Evolutionary conservation across 2,329 filamentous ascomycete genomes (phyloP).

Genomic region (Phialemonium atrogriseum): DNA sequence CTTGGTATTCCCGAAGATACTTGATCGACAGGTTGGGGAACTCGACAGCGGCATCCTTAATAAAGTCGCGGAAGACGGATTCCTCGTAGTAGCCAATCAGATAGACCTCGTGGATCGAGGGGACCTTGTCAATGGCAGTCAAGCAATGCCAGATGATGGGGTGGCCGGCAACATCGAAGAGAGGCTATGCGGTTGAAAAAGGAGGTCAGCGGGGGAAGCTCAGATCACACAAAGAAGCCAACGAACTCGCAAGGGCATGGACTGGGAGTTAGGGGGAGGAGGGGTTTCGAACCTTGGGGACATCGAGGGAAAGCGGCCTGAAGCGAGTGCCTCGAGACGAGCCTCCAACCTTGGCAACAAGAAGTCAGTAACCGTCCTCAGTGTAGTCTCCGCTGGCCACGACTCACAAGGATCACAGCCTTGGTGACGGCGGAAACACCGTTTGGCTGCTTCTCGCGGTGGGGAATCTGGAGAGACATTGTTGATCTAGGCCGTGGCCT

Average conservation of each 20-base stretch:
- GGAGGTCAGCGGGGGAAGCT: constrained; percentile 2
- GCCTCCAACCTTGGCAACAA: constrained; percentile 69
- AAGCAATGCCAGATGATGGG: constrained; percentile 98
- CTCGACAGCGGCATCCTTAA: constrained; percentile 78
- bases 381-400: constrained; percentile 5
- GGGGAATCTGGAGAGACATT: constrained; percentile 52
- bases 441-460: constrained; percentile 41
- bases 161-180: constrained; percentile 97
- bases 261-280: not conserved
- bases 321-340: constrained; percentile 94
- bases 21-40: constrained; percentile 86
- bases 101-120: constrained; percentile 88
- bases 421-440: constrained; percentile 62
- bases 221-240: too few relatives aligned
- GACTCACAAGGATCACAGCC: constrained; percentile 81
- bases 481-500: constrained; percentile 3
- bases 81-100: constrained; percentile 99
- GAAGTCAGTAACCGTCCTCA: too few relatives aligned
- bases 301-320: constrained; percentile 86
- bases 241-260: constrained; percentile 1
- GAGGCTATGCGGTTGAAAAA: constrained; percentile 50
- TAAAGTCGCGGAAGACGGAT: constrained; percentile 93
- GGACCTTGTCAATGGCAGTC: constrained; percentile 81
- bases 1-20: constrained; percentile 96
- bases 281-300: constrained; percentile 67